phyloP scores from a whole-genome alignment of 2,329 filamentous ascomycete genomes.

The Cytospora mali region DNA sequence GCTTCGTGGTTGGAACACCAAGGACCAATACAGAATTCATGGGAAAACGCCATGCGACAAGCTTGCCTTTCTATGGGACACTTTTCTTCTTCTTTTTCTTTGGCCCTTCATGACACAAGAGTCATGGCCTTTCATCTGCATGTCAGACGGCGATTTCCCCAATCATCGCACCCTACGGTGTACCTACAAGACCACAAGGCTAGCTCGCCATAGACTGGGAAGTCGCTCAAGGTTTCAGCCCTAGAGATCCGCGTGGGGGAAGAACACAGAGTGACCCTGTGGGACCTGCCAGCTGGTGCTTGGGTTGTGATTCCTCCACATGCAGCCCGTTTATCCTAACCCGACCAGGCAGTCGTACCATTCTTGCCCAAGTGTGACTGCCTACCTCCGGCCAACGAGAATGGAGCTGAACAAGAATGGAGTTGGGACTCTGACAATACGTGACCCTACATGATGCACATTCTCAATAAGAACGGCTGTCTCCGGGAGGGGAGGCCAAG shows the following conservation, averaged over 20 bases:
- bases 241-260: not conserved
- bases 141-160: not conserved
- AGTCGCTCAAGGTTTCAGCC: constrained; percentile 20
- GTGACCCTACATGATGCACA: constrained; percentile 18
- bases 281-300: constrained; percentile 20
- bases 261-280: not conserved
- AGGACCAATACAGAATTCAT: not conserved
- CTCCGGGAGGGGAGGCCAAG: not conserved
- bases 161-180: not conserved
- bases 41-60: not conserved
- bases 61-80: not conserved
- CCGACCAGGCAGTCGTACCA: constrained; percentile 24
- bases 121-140: not conserved
- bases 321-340: constrained; percentile 8
- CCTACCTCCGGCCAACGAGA: not conserved
- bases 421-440: constrained; percentile 8
- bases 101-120: not conserved
- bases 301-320: constrained; percentile 3
- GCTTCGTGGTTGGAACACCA: not conserved
- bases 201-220: not conserved
- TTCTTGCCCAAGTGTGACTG: constrained; percentile 8
- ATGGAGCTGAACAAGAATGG: constrained; percentile 12
- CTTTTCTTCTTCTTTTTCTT: no score
- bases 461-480: constrained; percentile 8
- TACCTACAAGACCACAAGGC: not conserved